These are phyloP conservation scores for Pezizomycotina sp. DNA, from an alignment of 2,329 filamentous ascomycete genomes.

Conservation along the genomic window DNA sequence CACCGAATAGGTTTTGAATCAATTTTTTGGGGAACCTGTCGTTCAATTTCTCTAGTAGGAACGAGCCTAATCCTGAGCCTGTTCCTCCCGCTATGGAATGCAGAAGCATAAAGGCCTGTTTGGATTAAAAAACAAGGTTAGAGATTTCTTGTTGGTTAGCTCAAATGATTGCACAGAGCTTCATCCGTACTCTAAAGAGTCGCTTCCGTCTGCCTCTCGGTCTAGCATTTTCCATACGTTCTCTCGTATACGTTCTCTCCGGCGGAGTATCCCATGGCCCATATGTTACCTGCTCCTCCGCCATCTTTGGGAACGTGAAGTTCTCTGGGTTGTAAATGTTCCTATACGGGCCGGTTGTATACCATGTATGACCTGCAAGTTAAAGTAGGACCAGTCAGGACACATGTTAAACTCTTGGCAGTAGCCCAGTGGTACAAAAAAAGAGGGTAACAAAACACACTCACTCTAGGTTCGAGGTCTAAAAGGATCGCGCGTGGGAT, in stretches of 20 bases:
- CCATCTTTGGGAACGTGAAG: constrained; percentile 89
- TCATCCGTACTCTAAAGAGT: constrained; percentile 60
- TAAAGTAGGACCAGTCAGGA: constrained; percentile 7
- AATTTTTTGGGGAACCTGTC: constrained; percentile 97
- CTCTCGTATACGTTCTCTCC: constrained; percentile 74
- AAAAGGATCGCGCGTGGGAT: constrained; percentile 91
- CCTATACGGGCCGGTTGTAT: constrained; percentile 88
- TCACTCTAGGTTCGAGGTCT: constrained; percentile 77
- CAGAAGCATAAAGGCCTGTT: constrained; percentile 86
- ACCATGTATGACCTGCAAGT: constrained; percentile 55
- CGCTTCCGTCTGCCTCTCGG: constrained; percentile 90
- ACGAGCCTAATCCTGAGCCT: constrained; percentile 87
- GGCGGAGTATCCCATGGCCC: constrained; percentile 89
- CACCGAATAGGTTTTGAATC: constrained; percentile 96
- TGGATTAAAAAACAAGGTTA: not conserved
- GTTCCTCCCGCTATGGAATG: constrained; percentile 97
- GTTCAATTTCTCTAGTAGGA: constrained; percentile 85
- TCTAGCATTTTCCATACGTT: constrained; percentile 99
- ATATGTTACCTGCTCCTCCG: constrained; percentile 90
- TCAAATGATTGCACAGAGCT: not conserved
- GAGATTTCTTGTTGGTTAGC: constrained; percentile 2
- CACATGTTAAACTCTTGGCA: not conserved
- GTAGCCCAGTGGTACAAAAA: not conserved
- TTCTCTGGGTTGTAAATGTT: constrained; percentile 99
- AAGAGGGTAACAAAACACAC: constrained; percentile 19